Conservation (phyloP, 441 rosid genomes). For the Biscutella laevigata region DNA sequence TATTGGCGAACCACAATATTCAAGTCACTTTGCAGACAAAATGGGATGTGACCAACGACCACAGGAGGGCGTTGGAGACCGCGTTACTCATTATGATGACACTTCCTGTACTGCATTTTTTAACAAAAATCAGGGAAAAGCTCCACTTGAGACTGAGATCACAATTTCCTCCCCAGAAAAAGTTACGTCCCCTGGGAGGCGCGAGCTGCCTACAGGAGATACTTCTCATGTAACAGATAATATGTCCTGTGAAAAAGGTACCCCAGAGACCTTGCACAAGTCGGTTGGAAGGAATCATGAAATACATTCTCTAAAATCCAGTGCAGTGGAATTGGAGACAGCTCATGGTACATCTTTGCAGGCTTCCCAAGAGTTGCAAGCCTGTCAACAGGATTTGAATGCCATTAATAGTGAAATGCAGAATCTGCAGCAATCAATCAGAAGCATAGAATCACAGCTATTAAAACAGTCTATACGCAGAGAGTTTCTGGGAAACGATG, state of each 20-base stretch:
- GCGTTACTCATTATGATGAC: slow-evolving; percentile 33
- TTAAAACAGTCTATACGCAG: slow-evolving; percentile 56
- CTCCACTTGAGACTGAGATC: slow-evolving; percentile 17
- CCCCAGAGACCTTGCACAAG: slow-evolving; percentile 30
- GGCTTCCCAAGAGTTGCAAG: slow-evolving; percentile 45
- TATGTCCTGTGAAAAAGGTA: slow-evolving; percentile 27
- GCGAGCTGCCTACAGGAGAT: slow-evolving; percentile 34
- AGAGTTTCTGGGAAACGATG: slow-evolving; percentile 88
- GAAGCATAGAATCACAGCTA: slow-evolving; percentile 54
- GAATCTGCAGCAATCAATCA: slow-evolving; percentile 53
- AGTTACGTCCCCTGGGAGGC: slow-evolving; percentile 27
- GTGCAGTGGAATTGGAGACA: slow-evolving; percentile 22
- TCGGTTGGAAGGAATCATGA: slow-evolving; percentile 27
- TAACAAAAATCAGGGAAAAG: slow-evolving; percentile 11
- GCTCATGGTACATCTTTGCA: slow-evolving; percentile 33
- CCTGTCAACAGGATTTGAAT: slow-evolving; percentile 46
- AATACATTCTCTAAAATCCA: slow-evolving; percentile 30
- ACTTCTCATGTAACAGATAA: slow-evolving; percentile 29
- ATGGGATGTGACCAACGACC: slow-evolving; percentile 26
- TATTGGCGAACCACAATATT: slow-evolving; percentile 33
- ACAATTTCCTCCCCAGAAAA: slow-evolving; percentile 29
- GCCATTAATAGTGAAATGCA: slow-evolving; percentile 48
- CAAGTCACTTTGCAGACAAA: slow-evolving; percentile 15
- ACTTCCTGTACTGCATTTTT: slow-evolving; percentile 17
- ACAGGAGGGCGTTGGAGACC: slow-evolving; percentile 29